Conservation (phyloP, 257 asterid species). For the Fraxinus quadrangulata region DNA sequence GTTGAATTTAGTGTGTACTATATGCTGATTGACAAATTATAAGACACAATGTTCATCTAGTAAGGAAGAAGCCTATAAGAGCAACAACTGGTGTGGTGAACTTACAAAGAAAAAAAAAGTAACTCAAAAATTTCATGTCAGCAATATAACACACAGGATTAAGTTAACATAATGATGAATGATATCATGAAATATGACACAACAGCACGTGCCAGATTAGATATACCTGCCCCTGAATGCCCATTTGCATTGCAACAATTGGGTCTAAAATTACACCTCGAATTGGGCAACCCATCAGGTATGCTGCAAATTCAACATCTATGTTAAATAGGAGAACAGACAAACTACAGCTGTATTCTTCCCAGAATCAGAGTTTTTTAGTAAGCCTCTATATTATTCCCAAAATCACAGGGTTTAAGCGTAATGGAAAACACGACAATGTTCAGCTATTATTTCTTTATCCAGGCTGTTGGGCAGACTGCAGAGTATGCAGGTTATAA, state of each 20-base stretch:
- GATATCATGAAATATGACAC: constrained; percentile 17
- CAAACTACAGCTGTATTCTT: background rate
- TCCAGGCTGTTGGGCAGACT: background rate
- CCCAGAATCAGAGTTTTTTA: background rate
- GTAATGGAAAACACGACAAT: constrained; percentile 3
- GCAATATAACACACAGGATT: background rate
- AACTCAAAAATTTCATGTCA: background rate
- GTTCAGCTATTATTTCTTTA: constrained; percentile 10
- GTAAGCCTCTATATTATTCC: background rate
- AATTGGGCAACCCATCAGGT: constrained; percentile 95
- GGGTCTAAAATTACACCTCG: constrained; percentile 95
- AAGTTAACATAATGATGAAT: background rate
- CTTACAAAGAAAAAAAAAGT: background rate
- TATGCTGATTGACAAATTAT: background rate
- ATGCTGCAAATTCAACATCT: constrained; percentile 62
- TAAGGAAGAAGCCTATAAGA: background rate
- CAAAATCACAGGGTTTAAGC: background rate
- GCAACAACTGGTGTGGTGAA: background rate
- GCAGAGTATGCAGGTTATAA: constrained; percentile 1
- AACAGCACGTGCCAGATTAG: constrained; percentile 16
- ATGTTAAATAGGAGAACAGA: constrained; percentile 17
- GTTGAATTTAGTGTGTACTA: background rate
- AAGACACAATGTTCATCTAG: background rate
- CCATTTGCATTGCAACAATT: constrained; percentile 88
- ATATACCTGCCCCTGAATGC: constrained; percentile 96